Percentiles rank a stretch among this genome's conserved stretches.
Evolutionary conservation across 768 basidiomycete genomes (phyloP).

Genomic region (Harrya chromipes): DNA sequence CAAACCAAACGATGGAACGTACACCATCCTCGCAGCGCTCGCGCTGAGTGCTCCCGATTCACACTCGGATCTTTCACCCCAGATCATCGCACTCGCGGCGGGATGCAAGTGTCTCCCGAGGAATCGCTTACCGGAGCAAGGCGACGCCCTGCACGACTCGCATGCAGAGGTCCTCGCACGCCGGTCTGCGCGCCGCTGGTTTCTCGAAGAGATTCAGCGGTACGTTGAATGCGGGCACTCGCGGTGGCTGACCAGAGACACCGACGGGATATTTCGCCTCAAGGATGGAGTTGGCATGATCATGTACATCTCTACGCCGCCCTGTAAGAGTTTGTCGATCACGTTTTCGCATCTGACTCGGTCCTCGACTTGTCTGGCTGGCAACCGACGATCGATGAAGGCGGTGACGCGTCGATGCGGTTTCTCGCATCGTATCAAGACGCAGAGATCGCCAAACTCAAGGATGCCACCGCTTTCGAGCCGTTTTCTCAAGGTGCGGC

Average conservation of each 20-base stretch:
- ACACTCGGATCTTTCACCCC: conserved; percentile 21
- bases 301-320: conserved; percentile 77
- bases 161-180: conserved; percentile 94
- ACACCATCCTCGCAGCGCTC: conserved; percentile 58
- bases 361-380: no score
- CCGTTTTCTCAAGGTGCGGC: conserved; percentile 37
- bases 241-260: conserved; percentile 43
- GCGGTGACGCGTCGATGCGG: conserved; percentile 87
- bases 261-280: conserved; percentile 44
- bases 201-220: conserved; percentile 61
- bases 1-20: conserved; percentile 52
- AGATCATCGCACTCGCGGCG: conserved; percentile 70
- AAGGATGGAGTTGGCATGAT: conserved; percentile 46
- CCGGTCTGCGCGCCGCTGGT: conserved; percentile 74
- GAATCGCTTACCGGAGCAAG: conserved; percentile 54
- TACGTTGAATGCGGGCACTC: conserved; percentile 34
- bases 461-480: conserved; percentile 43
- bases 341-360: background rate
- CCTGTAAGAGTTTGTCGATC: conserved; percentile 45
- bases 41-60: conserved; percentile 42
- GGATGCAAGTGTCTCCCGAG: conserved; percentile 86
- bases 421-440: conserved; percentile 76
- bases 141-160: conserved; percentile 82
- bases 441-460: conserved; percentile 64
- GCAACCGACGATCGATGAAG: conserved; percentile 35